phyloP scores from a whole-genome alignment of 2,329 filamentous ascomycete species.

The Ambrosiella cleistominuta region DNA sequence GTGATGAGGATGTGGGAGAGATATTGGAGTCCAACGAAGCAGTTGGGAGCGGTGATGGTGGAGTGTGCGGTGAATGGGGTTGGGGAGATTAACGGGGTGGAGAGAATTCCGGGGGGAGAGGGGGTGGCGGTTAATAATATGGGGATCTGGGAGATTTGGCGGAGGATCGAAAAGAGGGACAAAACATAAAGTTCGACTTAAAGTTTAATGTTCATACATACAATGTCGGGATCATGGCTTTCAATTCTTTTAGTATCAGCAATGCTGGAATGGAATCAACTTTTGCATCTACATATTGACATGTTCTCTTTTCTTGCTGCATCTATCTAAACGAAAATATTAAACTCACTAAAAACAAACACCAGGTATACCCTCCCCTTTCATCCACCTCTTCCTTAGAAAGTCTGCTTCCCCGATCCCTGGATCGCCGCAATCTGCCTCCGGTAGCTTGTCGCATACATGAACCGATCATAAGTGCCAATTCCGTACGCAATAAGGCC shows the following conservation, averaged over 20 bases:
- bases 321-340: background rate
- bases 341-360: background rate
- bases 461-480: conserved; percentile 49
- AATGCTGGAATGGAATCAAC: background rate
- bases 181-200: too few species aligned
- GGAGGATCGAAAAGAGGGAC: background rate
- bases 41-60: conserved; percentile 26
- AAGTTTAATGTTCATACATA: too few species aligned
- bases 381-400: background rate
- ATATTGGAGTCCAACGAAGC: background rate
- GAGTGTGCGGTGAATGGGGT: conserved; percentile 37
- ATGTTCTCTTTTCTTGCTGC: background rate
- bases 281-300: background rate
- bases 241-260: too few species aligned
- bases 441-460: conserved; percentile 44
- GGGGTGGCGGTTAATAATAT: background rate
- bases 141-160: background rate
- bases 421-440: conserved; percentile 4
- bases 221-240: too few species aligned
- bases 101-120: background rate
- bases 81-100: background rate
- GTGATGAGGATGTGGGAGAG: background rate
- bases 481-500: conserved; percentile 40
- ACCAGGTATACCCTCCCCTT: background rate
- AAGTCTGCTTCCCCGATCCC: conserved; percentile 8